Evolutionary conservation across 805 yeast species (phyloP), one percentile per base, ranked within the genome.

Genomic region (Torulaspora microellipsoides): DNA sequence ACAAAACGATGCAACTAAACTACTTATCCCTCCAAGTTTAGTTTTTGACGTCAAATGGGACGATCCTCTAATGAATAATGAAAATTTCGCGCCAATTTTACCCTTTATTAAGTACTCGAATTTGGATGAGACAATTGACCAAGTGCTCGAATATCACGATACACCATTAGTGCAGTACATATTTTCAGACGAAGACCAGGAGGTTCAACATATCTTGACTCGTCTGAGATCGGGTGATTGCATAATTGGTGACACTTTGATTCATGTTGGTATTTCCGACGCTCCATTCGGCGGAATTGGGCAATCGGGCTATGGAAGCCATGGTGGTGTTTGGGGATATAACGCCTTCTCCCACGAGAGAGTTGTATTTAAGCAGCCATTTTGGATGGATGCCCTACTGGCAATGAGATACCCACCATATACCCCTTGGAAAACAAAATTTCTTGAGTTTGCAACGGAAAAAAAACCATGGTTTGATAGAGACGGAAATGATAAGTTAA

Each of bases 231-330:
- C 93, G 0, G 96, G 96, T 23, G 83, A 78, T 3, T 69, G 80
- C 11, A 62, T 78, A 36, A 68, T 85, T 48, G 87, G 88, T 59
- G 96, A 89, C 52, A 73, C 81, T 0, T 40, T 87, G 37, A 48
- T 85, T 55, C 95, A 88, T 49, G 87, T 78, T 34, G 90, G 79
- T 1, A 71, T 84, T 41, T 46, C 71, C 6, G 72, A 73, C 38
- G 77, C 86, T 3, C 97, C 97, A 20, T 91, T 90, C 65, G 98
- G 98, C 28, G 98, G 98, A 17, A 68, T 90, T 43, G 96, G 97
- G 11, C 60, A 60, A 12, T 86, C 96, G 0, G 98, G 98, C 1
- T 68, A 70, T 45, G 97, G 97, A 9, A 67, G 74, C 28, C 89
- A 88, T 65, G 96, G 89, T 59, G 96, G 96, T 3, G 66, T 65